These are phyloP conservation scores for Mycena amicta DNA, from an alignment of 768 basidiomycete genomes.

Conservation along the genomic window DNA sequence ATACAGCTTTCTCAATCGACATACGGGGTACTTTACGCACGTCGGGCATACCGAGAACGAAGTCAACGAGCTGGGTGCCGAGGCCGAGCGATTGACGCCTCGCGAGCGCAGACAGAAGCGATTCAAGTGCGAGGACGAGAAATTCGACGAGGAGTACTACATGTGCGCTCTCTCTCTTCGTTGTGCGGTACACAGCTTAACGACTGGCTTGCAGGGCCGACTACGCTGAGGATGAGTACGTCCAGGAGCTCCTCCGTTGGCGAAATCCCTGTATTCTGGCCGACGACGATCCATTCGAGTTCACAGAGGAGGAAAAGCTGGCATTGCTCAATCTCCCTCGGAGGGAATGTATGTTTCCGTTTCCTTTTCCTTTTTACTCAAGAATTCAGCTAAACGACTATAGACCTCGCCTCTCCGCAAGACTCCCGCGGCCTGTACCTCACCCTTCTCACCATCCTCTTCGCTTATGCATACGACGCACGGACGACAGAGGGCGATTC, in stretches of 20 bases:
- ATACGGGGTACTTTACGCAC: slow-evolving; percentile 77
- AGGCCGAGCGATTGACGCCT: slow-evolving; percentile 58
- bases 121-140: slow-evolving; percentile 65
- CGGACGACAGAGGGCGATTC: slow-evolving; percentile 78
- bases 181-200: background rate
- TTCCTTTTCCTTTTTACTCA: background rate
- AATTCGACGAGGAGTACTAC: slow-evolving; percentile 86
- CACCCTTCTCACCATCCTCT: slow-evolving; percentile 69
- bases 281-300: slow-evolving; percentile 42
- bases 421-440: slow-evolving; percentile 70
- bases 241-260: slow-evolving; percentile 72
- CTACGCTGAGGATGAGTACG: slow-evolving; percentile 74
- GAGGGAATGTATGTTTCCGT: slow-evolving; percentile 51
- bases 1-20: slow-evolving; percentile 79
- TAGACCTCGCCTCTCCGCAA: slow-evolving; percentile 61
- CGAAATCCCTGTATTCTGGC: slow-evolving; percentile 51
- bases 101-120: slow-evolving; percentile 57
- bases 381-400: background rate
- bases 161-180: slow-evolving; percentile 55
- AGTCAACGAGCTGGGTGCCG: slow-evolving; percentile 73
- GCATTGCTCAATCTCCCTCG: slow-evolving; percentile 61
- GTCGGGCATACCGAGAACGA: slow-evolving; percentile 78
- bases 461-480: slow-evolving; percentile 80
- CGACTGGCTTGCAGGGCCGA: slow-evolving; percentile 65
- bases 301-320: slow-evolving; percentile 73